Base-by-base conservation (phyloP, 1,284 basidiomycete genomes). In the Boletus holoroseus region DNA sequence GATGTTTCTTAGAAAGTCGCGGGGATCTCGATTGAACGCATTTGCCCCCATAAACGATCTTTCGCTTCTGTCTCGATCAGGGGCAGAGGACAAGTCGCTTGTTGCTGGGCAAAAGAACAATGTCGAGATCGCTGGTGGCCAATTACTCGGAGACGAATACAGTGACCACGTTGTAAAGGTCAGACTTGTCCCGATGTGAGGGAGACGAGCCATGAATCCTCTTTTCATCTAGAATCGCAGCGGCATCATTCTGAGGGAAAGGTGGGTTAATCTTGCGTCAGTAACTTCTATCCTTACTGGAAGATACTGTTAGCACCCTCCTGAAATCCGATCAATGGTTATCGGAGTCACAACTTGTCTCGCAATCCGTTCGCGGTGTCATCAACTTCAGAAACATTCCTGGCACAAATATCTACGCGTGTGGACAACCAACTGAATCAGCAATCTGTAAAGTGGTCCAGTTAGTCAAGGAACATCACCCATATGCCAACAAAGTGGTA, bases 271-370 rank as follows among this genome's bases (percentile, higher is more conserved):
- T 36, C 30, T 37, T 45, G 9, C 26, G 8, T 49, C 13, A 6
- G 5, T 32, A 27, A 32, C 24, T 20, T 26, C 13, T 39, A 15
- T 41, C 31, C 41, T 52, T 32, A 26, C 47, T 43, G 32, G 26
- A 27, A 44, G 11, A 51, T 42, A 35, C 31, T n/a, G 22, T 34
- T 50, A 91, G 90, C 40, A 94, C 86, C 2, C 75, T 94, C 3
- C 76, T 94, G 47, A 97, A 97, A 73, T 91, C 89, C 12, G 94
- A 96, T 66, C 84, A 89, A 63, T 96, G 94, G 94, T 71, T 85
- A 24, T 77, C 81, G 16, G 83, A 91, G 63, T 84, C 83, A 34
- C 72, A 78, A 36, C 74, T 75, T 26, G 76, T 84, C 20, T 78
- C 80, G 27, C 73, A 83, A 53, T 83, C 78, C 44, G 78, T 99